These are phyloP conservation scores for Turnera subulata DNA, from an alignment of 345 rosid genomes.

Conservation along the genomic window DNA sequence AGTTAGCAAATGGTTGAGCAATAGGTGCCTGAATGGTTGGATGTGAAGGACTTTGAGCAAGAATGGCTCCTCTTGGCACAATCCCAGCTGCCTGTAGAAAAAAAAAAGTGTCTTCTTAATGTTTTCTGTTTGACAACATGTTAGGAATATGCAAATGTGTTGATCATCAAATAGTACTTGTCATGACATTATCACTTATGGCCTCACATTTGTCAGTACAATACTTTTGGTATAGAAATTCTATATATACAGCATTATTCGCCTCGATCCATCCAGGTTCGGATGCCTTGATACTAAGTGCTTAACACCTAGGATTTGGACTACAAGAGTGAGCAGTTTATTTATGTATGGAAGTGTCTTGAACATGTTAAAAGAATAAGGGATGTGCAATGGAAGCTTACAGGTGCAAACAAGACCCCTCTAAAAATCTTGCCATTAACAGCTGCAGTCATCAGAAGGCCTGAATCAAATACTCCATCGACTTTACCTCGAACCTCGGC, in stretches of 20 bases:
- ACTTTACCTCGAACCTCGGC: conserved; percentile 66
- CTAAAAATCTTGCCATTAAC: conserved; percentile 61
- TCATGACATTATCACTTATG: no score
- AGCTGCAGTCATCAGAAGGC: conserved; percentile 58
- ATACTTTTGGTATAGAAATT: no score
- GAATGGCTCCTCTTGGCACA: conserved; percentile 20
- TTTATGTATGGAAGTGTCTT: background rate
- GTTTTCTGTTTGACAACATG: no score
- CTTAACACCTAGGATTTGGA: no score
- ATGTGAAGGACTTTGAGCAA: conserved; percentile 26
- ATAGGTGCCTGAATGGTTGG: conserved; percentile 20
- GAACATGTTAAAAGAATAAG: background rate
- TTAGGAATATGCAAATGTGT: no score
- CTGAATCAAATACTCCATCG: conserved; percentile 69
- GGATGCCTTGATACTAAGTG: background rate
- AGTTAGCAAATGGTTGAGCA: conserved; percentile 20
- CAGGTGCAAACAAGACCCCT: conserved; percentile 70
- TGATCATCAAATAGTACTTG: no score
- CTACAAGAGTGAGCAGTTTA: no score
- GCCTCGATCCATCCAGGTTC: no score
- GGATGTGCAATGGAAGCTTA: conserved; percentile 20
- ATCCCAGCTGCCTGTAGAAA: conserved; percentile 32
- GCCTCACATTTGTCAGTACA: no score
- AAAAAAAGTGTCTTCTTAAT: no score
- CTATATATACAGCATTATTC: no score